Base-by-base conservation (phyloP, 1,284 basidiomycete genomes). In the Chalciporus sp. region DNA sequence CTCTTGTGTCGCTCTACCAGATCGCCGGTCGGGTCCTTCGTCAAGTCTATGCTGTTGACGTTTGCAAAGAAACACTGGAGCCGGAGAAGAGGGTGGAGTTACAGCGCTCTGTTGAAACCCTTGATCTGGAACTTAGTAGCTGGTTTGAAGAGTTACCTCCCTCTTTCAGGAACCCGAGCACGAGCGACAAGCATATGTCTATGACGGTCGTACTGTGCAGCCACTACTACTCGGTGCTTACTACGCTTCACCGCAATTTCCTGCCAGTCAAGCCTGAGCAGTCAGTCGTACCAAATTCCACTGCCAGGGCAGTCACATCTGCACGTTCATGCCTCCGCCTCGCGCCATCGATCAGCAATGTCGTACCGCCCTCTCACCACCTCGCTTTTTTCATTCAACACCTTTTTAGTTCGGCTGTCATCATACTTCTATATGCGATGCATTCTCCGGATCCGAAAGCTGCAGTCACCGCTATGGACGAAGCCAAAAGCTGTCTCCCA, bases 311-410 rank as follows among this genome's bases (percentile, higher is more conserved):
- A 7, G 84, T 92, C 47, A 81, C 86, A 53, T 86, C 88, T 56
- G 85, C 92, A 55, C 82, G 90, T 29, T 84, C 87, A 46, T 91
- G 89, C 71, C 92, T 95, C 60, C 84, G 86, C 51, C 82, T 95
- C 47, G 92, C 92, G 1, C 86, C 91, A 39, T 90, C 91, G 14
- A 89, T 93, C 72, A 90, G 86, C 66, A 86, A 90, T 61, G 84
- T 90, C 45, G 88, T 95, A 1, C 92, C 93, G 4, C 82, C 90
- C 5, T 92, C 91, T 12, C 93, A 95, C 66, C 91, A 94, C 68
- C 80, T 95, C 35, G 91, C 92, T 2, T 92, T 95, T 70, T 94
- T 92, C 76, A 92, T 94, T 53, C 93, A 95, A 66, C 91, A 93
- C 63, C 80, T 95, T 17, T 95, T 94, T 77, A 93, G 90, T 61